Percentiles rank a stretch among this genome's conserved stretches.
These are phyloP conservation scores for Dioscorea cayenensis DNA, from an alignment of 116 monocot species.

Conservation along the genomic window DNA sequence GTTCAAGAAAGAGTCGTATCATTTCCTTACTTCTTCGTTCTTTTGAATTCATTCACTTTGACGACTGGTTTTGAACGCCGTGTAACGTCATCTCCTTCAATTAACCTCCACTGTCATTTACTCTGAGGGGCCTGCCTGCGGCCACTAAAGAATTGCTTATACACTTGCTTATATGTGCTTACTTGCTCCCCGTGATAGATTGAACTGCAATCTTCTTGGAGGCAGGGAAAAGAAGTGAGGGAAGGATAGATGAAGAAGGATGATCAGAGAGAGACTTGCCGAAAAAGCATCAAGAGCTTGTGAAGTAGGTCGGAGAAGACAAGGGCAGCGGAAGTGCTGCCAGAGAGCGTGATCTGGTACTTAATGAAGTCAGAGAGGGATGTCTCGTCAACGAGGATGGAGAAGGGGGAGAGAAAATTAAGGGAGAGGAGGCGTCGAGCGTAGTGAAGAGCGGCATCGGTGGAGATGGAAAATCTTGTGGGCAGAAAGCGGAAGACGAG, in stretches of 20 bases:
- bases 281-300: constrained; percentile 38
- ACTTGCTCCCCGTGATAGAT: constrained; percentile 9
- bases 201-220: constrained; percentile 15
- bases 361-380: constrained; percentile 79
- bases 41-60: too few relatives aligned
- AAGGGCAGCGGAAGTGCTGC: constrained; percentile 66
- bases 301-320: constrained; percentile 70
- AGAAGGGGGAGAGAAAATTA: constrained; percentile 41
- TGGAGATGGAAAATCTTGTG: constrained; percentile 7
- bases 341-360: constrained; percentile 50
- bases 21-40: too few relatives aligned
- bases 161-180: too few relatives aligned
- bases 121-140: too few relatives aligned
- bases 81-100: too few relatives aligned
- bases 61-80: too few relatives aligned
- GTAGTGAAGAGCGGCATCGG: constrained; percentile 46
- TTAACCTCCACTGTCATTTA: too few relatives aligned
- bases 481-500: constrained; percentile 76
- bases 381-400: constrained; percentile 47
- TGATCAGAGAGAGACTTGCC: constrained; percentile 9
- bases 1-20: too few relatives aligned
- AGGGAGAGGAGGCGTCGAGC: constrained; percentile 83
- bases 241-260: constrained; percentile 21
- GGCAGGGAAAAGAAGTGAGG: constrained; percentile 6
- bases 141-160: too few relatives aligned